These are phyloP conservation scores for Manihot esculenta DNA, from an alignment of 441 rosid species.

Conservation along the genomic window DNA sequence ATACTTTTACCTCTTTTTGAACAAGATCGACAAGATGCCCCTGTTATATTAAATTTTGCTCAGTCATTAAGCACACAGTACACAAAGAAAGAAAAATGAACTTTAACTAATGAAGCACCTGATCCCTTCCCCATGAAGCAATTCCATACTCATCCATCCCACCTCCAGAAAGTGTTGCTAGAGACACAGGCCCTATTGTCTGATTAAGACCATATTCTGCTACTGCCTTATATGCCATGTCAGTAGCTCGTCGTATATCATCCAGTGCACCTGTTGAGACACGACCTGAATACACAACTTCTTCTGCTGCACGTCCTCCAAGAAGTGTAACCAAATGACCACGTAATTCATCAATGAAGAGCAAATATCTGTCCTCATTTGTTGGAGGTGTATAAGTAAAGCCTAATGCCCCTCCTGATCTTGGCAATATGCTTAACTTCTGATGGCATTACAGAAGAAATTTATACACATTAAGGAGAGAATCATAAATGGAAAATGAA, in stretches of 20 bases:
- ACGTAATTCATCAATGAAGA: constrained; percentile 89
- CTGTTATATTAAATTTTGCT: constrained; percentile 40
- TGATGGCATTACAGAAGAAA: constrained; percentile 29
- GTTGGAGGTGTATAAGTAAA: constrained; percentile 87
- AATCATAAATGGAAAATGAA: neutral
- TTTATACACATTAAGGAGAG: constrained; percentile 8
- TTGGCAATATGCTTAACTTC: constrained; percentile 97
- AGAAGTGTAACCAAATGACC: constrained; percentile 98
- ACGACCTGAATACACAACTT: constrained; percentile 88
- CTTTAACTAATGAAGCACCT: constrained; percentile 45
- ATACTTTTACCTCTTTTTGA: constrained; percentile 77
- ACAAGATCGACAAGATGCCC: constrained; percentile 96
- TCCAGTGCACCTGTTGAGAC: constrained; percentile 98
- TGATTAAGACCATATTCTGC: constrained; percentile 98
- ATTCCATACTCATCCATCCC: constrained; percentile 83
- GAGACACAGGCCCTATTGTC: constrained; percentile 82
- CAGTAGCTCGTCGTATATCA: constrained; percentile 94
- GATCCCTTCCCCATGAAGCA: constrained; percentile 87
- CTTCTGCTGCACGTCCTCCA: constrained; percentile 99
- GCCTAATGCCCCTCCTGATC: constrained; percentile 97
- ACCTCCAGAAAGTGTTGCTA: constrained; percentile 86
- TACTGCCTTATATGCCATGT: constrained; percentile 94
- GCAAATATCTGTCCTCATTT: constrained; percentile 85
- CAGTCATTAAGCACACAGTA: constrained; percentile 15
- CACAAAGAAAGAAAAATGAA: neutral